Base-by-base conservation (phyloP, 495 filamentous ascomycete genomes). In the Penicillium maclennaniae region DNA sequence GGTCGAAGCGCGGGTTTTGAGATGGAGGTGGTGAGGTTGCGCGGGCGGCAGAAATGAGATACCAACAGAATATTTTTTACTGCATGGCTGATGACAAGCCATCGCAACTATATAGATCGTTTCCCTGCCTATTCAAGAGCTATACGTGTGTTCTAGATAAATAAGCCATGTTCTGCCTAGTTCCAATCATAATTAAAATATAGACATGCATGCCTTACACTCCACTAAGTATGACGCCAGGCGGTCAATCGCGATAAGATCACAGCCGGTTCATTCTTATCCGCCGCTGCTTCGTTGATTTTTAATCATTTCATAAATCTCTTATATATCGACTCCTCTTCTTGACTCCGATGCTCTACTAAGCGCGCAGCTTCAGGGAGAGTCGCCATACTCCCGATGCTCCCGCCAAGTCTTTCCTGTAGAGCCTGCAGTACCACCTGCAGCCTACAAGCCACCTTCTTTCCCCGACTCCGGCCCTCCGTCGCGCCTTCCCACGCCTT, bases 391-490 rank as follows among this genome's bases (percentile, higher is more conserved):
- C 23, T 23, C 23, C 23, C 23, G 23, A 23, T 23, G 66, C 56
- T 70, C 55, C 45, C 59, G 51, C 63, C 67, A 63, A 66, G 54
- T 51, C 45, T 61, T 43, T 49, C 60, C 7, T 47, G 56, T 66
- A 63, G 71, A 66, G 68, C 66, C 68, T 72, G 71, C 69, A 68
- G 66, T 63, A 50, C 66, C 43, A 52, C 67, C 69, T 69, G 69
- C 71, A 71, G 65, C 56, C 63, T 69, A 57, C 64, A 64, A 55
- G 53, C 58, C 52, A 28, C 40, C 49, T 43, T 54, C 51, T 28
- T 45, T 46, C 7, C 34, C 9, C 38, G 38, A 40, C 4, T 40
- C 38, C 38, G 34, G 37, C 53, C 28, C 27, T 42, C 26, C 20
- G 23, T 17, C 45, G 37, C 34, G 4, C 15, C 23, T 20, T 15